These are phyloP conservation scores for Orbilia oligospora DNA, from an alignment of 2,329 filamentous ascomycete species.

Conservation along the genomic window DNA sequence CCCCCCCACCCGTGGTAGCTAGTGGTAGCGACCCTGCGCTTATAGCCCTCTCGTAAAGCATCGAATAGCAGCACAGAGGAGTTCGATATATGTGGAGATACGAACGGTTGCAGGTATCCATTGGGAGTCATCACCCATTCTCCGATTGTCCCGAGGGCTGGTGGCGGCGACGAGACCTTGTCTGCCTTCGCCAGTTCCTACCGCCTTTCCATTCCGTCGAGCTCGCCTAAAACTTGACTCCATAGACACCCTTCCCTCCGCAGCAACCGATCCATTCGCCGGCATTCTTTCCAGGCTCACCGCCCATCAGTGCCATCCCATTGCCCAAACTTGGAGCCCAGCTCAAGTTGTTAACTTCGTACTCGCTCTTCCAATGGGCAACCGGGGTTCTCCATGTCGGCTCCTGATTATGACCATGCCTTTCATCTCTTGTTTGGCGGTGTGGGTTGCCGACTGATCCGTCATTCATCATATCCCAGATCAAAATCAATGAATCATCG, in stretches of 20 bases:
- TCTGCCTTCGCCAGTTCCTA: constrained; percentile 1
- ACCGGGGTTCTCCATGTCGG: constrained; percentile 73
- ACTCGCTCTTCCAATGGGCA: constrained; percentile 86
- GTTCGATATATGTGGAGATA: neutral
- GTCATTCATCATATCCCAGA: constrained; percentile 91
- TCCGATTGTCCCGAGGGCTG: neutral
- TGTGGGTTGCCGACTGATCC: constrained; percentile 66
- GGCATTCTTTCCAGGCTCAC: constrained; percentile 55
- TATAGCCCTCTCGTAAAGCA: neutral
- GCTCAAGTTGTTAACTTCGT: constrained; percentile 86
- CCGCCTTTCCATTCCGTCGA: constrained; percentile 31
- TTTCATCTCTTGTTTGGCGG: constrained; percentile 66
- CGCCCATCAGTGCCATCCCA: constrained; percentile 64
- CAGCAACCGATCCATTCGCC: constrained; percentile 59
- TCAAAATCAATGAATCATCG: constrained; percentile 89
- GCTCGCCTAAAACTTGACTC: constrained; percentile 59
- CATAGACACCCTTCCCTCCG: constrained; percentile 55
- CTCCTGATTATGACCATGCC: constrained; percentile 65
- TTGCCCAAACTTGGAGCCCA: constrained; percentile 82
- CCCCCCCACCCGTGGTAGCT: constrained; percentile 11
- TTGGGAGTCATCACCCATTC: constrained; percentile 3
- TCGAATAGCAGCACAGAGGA: neutral
- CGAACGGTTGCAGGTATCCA: neutral
- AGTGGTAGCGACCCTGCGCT: neutral
- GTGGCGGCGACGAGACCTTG: neutral